Conservation (phyloP, 192 early-diverging fungal species). For the Coemansia sp. region DNA sequence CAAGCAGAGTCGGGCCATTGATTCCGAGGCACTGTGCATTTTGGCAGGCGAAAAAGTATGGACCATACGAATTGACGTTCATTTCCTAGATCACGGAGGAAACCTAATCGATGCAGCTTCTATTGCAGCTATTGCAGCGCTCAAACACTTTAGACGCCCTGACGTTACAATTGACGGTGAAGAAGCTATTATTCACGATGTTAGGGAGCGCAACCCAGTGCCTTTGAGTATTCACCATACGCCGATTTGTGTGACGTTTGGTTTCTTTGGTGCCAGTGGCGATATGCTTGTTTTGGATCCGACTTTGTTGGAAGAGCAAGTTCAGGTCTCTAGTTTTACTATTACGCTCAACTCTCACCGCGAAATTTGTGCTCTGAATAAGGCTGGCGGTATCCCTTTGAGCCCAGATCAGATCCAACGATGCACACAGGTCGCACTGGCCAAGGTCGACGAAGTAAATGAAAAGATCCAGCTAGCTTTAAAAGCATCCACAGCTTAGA, state of each 20-base stretch:
- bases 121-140: slow-evolving; percentile 85
- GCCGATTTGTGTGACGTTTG: slow-evolving; percentile 92
- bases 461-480: slow-evolving; percentile 78
- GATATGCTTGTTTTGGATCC: slow-evolving; percentile 82
- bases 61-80: slow-evolving; percentile 87
- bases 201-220: slow-evolving; percentile 88
- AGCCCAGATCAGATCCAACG: slow-evolving; percentile 72
- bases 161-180: slow-evolving; percentile 94
- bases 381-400: slow-evolving; percentile 88
- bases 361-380: slow-evolving; percentile 90
- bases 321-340: slow-evolving; percentile 81
- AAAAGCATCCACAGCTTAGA: slow-evolving; percentile 46
- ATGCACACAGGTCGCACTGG: slow-evolving; percentile 82
- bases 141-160: slow-evolving; percentile 91
- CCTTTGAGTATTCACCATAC: slow-evolving; percentile 95
- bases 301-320: slow-evolving; percentile 82
- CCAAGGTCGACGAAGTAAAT: slow-evolving; percentile 63
- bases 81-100: slow-evolving; percentile 93
- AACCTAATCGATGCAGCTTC: slow-evolving; percentile 92
- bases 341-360: slow-evolving; percentile 89
- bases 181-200: slow-evolving; percentile 80
- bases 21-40: slow-evolving; percentile 97
- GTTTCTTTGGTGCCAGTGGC: slow-evolving; percentile 78
- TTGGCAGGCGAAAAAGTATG: slow-evolving; percentile 96
- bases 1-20: slow-evolving; percentile 81